Evolutionary conservation across 148 eudicot genomes (phyloP).

Genomic region (Cornus controversa): DNA sequence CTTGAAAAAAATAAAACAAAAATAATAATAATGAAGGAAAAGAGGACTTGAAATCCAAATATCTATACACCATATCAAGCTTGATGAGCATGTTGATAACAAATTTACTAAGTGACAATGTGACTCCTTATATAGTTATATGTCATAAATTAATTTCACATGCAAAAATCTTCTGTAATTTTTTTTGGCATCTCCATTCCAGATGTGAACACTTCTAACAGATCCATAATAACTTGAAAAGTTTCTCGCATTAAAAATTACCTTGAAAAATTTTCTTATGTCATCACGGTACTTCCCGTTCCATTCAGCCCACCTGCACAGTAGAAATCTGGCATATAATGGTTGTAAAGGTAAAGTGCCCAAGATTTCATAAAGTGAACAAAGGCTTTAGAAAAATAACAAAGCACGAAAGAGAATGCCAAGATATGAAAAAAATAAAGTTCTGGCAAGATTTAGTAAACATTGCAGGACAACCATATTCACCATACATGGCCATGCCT

Average conservation of each 20-base stretch:
- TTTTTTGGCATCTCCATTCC: not conserved
- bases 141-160: not conserved
- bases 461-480: not conserved
- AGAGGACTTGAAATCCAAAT: not conserved
- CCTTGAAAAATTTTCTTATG: constrained; percentile 85
- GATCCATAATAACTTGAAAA: not conserved
- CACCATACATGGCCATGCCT: not conserved
- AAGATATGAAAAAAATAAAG: too few species aligned
- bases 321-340: constrained; percentile 6
- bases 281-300: constrained; percentile 99
- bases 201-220: not conserved
- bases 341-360: not conserved
- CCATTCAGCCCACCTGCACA: constrained; percentile 99
- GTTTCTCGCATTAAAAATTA: constrained; percentile 17
- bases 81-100: not conserved
- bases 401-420: not conserved
- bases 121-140: not conserved
- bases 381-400: not conserved
- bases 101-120: not conserved
- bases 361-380: not conserved
- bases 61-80: not conserved
- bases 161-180: not conserved
- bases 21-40: not conserved
- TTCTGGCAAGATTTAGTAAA: not conserved
- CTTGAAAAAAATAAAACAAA: too few species aligned